phyloP scores from a whole-genome alignment of 2,329 filamentous ascomycete genomes.

The Xylaria sp. region DNA sequence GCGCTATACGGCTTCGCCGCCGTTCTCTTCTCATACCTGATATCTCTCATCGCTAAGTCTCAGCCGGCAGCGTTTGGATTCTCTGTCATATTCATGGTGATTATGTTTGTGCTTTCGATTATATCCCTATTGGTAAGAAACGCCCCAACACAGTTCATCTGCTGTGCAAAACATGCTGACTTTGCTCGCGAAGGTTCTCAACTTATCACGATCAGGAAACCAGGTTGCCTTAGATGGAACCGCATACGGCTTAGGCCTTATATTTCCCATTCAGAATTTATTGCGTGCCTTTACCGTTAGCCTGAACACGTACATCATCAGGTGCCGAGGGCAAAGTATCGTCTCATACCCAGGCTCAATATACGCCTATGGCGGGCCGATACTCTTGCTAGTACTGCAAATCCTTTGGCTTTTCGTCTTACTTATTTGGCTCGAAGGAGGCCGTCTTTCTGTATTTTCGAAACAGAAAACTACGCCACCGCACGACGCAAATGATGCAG shows the following conservation, averaged over 20 bases:
- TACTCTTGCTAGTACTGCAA: neutral
- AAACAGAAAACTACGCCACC: neutral
- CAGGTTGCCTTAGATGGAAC: neutral
- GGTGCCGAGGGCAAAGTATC: neutral
- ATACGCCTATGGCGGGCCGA: neutral
- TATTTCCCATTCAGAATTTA: neutral
- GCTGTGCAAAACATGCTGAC: neutral
- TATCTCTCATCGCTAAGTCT: neutral
- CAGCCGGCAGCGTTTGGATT: neutral
- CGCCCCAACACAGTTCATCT: neutral
- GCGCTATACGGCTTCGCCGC: neutral
- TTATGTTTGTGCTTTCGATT: conserved; percentile 2
- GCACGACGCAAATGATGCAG: neutral
- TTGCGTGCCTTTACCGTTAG: neutral
- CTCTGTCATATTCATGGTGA: neutral
- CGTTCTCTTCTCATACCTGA: neutral
- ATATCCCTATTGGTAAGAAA: neutral
- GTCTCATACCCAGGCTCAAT: neutral
- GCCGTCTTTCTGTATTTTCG: neutral
- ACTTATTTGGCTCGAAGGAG: neutral
- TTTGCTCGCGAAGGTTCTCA: neutral
- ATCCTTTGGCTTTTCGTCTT: neutral
- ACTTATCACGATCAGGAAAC: neutral
- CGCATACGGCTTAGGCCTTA: neutral
- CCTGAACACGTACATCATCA: neutral